Evolutionary conservation across 2,329 filamentous ascomycete species (phyloP), one percentile per base, ranked within the genome.

Genomic region (Paecilomyces dactylethromorphus): DNA sequence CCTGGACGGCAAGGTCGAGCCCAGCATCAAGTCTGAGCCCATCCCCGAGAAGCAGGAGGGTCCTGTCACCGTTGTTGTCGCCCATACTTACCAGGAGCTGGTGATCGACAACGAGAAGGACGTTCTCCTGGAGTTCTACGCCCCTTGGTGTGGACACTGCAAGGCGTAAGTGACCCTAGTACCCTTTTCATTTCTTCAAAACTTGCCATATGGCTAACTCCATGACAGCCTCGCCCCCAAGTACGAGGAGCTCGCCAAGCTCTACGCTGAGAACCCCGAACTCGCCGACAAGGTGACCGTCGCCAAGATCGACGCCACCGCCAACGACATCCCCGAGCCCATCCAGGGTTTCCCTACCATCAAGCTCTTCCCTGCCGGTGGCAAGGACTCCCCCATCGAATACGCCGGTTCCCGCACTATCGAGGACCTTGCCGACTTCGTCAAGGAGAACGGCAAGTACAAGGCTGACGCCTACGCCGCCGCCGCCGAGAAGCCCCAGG

Each of bases 271-370:
- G 29, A 73, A 79, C 66, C 65, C 75, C 49, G 81, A 81, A 26
- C 74, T 78, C 62, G 74, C 74, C 63, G 76, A 81, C 69, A 82
- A 86, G 82, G 86, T 85, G 77, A 84, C 79, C 68, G 86, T 86
- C 82, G 88, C 81, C 79, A 99, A 99, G 88, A 88, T 99, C 67
- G 94, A 99, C 73, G 94, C 94, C 60, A 99, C 94, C 63, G 79
- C 81, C 80, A 99, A 99, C 82, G 94, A 99, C 70, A 91, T 97
- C 59, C 94, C 94, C 59, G 93, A 97, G 78, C 91, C 96, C 81
- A 91, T 99, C 72, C 86, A 91, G 78, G 94, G 94, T 64, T 99
- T 99, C 89, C 94, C 94, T 59, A 99, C 94, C 76, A 97, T 99
- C 85, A 97, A 97, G 86, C 86, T 99, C 67, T 99, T 87, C 89